Conservation (phyloP, 2,329 filamentous ascomycete genomes). For the Eutypella sp. region DNA sequence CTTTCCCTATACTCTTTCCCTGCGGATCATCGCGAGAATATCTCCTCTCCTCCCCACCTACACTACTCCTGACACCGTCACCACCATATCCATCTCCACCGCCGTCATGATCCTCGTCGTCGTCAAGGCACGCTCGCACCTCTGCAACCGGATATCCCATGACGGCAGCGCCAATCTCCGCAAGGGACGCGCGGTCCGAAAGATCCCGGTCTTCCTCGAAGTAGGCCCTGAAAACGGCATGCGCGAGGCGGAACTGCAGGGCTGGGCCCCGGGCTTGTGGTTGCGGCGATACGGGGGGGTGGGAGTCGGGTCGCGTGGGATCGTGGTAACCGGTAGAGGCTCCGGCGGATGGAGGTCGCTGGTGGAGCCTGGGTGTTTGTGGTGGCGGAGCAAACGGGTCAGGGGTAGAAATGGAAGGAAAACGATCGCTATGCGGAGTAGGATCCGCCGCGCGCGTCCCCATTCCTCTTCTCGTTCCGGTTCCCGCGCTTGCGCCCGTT, state of each 20-base stretch:
- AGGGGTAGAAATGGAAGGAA: background rate
- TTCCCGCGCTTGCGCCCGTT: background rate
- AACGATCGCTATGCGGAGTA: too few relatives aligned
- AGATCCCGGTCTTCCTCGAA: slow-evolving; percentile 39
- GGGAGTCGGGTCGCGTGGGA: too few relatives aligned
- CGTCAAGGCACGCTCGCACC: slow-evolving; percentile 25
- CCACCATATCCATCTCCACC: slow-evolving; percentile 2
- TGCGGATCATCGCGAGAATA: too few relatives aligned
- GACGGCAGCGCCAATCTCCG: slow-evolving; percentile 19
- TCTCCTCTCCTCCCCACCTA: too few relatives aligned
- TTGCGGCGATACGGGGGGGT: too few relatives aligned
- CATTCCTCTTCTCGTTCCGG: too few relatives aligned
- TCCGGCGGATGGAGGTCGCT: too few relatives aligned
- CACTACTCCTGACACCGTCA: too few relatives aligned
- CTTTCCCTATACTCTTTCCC: background rate
- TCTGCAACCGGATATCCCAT: slow-evolving; percentile 10
- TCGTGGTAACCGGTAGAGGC: too few relatives aligned
- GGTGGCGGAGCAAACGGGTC: slow-evolving; percentile 3
- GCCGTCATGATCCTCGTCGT: slow-evolving; percentile 19
- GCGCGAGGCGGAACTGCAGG: slow-evolving; percentile 36
- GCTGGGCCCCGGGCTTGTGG: slow-evolving; percentile 17
- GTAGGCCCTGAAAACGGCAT: slow-evolving; percentile 36
- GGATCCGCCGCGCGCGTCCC: too few relatives aligned
- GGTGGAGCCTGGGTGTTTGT: background rate
- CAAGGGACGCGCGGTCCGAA: slow-evolving; percentile 34